Percentiles rank a stretch among this genome's conserved stretches.
phyloP scores from a whole-genome alignment of 305 asterid species.

The Fraxinus ornus region DNA sequence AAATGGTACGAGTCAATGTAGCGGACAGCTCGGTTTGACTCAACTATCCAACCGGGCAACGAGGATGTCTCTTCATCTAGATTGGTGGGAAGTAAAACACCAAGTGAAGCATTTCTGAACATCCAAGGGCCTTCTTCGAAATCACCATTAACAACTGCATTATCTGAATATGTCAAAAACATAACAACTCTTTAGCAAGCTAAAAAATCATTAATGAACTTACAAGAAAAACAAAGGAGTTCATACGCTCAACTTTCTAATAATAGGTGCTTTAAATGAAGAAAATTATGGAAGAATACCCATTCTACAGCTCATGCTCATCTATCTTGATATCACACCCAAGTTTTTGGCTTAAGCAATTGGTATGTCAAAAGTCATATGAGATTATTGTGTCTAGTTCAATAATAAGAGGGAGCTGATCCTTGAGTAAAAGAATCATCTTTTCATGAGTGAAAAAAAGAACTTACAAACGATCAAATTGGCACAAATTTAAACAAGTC shows the following conservation, averaged over 20 bases:
- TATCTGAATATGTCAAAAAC: constrained; percentile 40
- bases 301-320: neutral
- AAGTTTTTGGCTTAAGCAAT: neutral
- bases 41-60: constrained; percentile 96
- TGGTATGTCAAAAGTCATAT: neutral
- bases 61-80: constrained; percentile 86
- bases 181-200: constrained; percentile 6
- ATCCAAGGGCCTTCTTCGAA: constrained; percentile 98
- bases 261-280: neutral
- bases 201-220: neutral
- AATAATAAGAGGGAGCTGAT: neutral
- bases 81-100: constrained; percentile 90
- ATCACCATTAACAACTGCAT: constrained; percentile 85
- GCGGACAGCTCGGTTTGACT: constrained; percentile 91
- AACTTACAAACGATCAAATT: neutral
- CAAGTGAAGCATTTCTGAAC: constrained; percentile 85
- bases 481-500: neutral
- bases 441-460: neutral
- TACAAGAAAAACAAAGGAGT: neutral
- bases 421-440: neutral
- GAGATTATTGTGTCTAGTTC: neutral
- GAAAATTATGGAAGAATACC: neutral
- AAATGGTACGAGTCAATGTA: constrained; percentile 81
- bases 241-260: neutral
- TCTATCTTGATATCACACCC: neutral